Conservation (phyloP, 1,284 basidiomycete species). For the Irpex sp. region DNA sequence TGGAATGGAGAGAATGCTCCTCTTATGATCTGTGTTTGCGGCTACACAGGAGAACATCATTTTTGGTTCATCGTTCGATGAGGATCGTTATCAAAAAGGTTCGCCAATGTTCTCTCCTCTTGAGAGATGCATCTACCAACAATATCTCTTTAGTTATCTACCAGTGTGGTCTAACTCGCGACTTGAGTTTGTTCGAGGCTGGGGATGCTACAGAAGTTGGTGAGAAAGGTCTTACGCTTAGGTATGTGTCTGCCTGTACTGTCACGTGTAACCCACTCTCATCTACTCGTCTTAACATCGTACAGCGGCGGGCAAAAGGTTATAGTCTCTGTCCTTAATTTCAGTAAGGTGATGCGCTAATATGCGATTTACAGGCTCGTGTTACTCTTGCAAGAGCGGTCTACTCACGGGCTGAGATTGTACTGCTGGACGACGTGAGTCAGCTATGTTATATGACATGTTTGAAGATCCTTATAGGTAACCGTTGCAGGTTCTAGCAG, state of each 20-base stretch:
- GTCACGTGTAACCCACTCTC: background rate
- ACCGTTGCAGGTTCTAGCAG: conserved; percentile 38
- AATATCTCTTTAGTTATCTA: conserved; percentile 42
- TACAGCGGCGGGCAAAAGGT: conserved; percentile 68
- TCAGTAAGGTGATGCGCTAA: conserved; percentile 51
- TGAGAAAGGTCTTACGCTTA: conserved; percentile 58
- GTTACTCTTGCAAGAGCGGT: conserved; percentile 69
- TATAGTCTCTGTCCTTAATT: background rate
- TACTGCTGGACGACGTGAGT: conserved; percentile 57
- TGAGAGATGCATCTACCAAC: conserved; percentile 29
- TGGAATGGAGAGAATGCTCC: no score
- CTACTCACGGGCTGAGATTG: conserved; percentile 52
- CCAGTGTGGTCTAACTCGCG: conserved; percentile 61
- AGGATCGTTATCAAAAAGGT: conserved; percentile 42
- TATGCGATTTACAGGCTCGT: conserved; percentile 40
- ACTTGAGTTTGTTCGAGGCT: conserved; percentile 64
- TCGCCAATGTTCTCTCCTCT: background rate
- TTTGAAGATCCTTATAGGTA: background rate
- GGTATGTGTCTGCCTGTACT: conserved; percentile 19
- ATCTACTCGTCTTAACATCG: conserved; percentile 2
- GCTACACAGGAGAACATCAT: conserved; percentile 37
- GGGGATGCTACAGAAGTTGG: conserved; percentile 74
- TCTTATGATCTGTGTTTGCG: background rate
- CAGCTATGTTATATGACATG: background rate
- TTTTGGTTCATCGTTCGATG: conserved; percentile 40